These are phyloP conservation scores for Solanum piurae DNA, from an alignment of 257 asterid genomes.

Conservation along the genomic window DNA sequence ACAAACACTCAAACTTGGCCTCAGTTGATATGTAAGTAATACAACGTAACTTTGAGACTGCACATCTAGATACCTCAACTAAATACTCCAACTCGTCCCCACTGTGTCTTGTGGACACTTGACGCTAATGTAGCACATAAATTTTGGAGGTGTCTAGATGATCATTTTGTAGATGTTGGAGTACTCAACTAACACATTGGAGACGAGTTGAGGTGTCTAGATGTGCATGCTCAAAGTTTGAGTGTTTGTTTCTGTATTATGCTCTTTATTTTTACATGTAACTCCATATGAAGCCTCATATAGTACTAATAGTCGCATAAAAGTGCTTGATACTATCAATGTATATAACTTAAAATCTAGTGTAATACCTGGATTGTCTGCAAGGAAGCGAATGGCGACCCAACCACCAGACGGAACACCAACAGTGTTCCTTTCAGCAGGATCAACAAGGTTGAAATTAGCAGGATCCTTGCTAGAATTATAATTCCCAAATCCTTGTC, in stretches of 20 bases:
- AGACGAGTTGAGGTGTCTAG: neutral
- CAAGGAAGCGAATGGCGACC: constrained; percentile 53
- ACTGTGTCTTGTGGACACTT: neutral
- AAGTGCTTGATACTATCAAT: neutral
- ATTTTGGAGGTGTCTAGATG: neutral
- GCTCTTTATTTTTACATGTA: neutral
- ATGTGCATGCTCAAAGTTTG: neutral
- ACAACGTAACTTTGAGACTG: neutral
- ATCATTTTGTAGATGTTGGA: neutral
- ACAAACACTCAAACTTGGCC: neutral
- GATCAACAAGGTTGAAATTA: constrained; percentile 46
- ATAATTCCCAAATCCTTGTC: constrained; percentile 50
- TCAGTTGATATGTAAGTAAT: neutral
- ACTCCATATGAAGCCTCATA: neutral
- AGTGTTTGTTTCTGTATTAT: neutral
- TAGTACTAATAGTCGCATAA: neutral
- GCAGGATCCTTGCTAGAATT: constrained; percentile 39
- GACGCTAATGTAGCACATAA: too few species aligned
- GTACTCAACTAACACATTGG: neutral
- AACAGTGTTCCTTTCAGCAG: constrained; percentile 52
- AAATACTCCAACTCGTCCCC: neutral
- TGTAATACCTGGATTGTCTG: constrained; percentile 59
- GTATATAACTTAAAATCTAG: neutral
- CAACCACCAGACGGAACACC: constrained; percentile 64
- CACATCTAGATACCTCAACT: neutral